Conservation (phyloP, 202 grass and related monocot species). For the Hordeum pubiflorum region DNA sequence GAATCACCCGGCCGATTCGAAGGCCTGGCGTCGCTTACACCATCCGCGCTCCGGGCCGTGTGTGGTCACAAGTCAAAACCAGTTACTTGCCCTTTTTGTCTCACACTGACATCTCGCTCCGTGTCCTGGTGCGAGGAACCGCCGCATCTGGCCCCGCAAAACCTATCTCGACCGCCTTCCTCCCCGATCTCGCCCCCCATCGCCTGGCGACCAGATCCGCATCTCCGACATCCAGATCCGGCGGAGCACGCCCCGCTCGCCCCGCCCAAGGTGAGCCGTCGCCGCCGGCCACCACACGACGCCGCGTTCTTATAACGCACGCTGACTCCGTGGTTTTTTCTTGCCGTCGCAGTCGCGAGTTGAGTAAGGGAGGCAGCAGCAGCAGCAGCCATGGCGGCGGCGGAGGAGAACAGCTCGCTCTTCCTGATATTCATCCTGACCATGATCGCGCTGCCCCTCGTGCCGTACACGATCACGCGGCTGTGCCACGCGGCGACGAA, state of each 20-base stretch:
- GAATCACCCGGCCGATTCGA: no score
- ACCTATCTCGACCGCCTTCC: neutral
- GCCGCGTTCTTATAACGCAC: neutral
- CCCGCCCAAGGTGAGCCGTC: neutral
- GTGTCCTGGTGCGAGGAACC: neutral
- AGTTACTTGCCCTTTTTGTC: neutral
- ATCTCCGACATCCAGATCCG: conserved; percentile 13
- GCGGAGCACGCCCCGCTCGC: neutral
- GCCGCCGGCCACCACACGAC: neutral
- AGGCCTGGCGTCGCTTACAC: no score
- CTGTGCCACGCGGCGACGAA: conserved; percentile 49
- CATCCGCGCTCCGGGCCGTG: neutral
- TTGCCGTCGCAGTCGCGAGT: neutral
- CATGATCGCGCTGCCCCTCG: conserved; percentile 87
- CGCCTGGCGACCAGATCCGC: conserved; percentile 20
- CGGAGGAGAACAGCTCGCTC: conserved; percentile 89
- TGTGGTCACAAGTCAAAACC: neutral
- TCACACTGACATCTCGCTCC: neutral
- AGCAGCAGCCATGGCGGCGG: conserved; percentile 55
- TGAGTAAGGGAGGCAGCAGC: neutral
- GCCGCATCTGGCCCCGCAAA: neutral
- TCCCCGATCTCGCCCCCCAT: conserved; percentile 6
- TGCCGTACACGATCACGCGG: conserved; percentile 79
- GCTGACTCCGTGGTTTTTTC: neutral
- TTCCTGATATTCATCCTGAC: conserved; percentile 95